Evolutionary conservation across 2,329 filamentous ascomycete genomes (phyloP), one percentile per base, ranked within the genome.

Genomic region (Escovopsis sp.): DNA sequence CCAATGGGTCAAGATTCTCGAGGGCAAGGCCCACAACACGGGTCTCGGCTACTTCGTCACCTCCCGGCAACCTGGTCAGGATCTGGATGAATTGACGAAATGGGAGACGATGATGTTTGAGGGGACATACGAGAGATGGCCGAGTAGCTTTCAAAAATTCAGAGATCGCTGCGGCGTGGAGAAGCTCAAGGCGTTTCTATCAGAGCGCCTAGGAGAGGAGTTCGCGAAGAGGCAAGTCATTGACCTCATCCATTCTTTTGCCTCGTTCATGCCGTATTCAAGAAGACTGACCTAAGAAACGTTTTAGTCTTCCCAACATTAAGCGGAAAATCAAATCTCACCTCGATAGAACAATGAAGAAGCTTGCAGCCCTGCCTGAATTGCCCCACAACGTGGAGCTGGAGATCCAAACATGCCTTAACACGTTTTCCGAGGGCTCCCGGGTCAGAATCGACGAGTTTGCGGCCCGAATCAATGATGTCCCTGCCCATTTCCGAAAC

Each of bases 1-100:
- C 0, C 73, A 77, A 37, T 83, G 80, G 68, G 50, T 71, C 0
- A 58, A 67, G 0, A 77, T 86, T 37, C 63, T 93, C 4, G 59
- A 63, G 0, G 72, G 74, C 0, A 50, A 70, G 2, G 68, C 70
- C 2, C 83, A 82, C 39, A 48, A 52, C 0, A 68, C 87, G 0
- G 77, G 76, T 0, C 65, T 82, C n/a, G 81, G 80, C 0, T 94
- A 88, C 48, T 92, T 78, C 41, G 72, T 83, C 8, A 83, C 87
- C 0, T 81, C 78, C 0, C 72, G 79, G 2, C 76, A 78, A 3
- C 68, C 70, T 19, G 60, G 57, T 1, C 65, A 72, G 34, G 57
- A 65, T 0, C 57, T 78, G 1, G 66, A 69, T 3, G 57, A 65
- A n/a, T 60, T 70, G 3, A 58, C 56, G 7, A 54, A 53, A 2